Percentiles rank a stretch among this genome's conserved stretches.
phyloP scores from a whole-genome alignment of 495 filamentous ascomycete genomes.

The Viridothelium virens region DNA sequence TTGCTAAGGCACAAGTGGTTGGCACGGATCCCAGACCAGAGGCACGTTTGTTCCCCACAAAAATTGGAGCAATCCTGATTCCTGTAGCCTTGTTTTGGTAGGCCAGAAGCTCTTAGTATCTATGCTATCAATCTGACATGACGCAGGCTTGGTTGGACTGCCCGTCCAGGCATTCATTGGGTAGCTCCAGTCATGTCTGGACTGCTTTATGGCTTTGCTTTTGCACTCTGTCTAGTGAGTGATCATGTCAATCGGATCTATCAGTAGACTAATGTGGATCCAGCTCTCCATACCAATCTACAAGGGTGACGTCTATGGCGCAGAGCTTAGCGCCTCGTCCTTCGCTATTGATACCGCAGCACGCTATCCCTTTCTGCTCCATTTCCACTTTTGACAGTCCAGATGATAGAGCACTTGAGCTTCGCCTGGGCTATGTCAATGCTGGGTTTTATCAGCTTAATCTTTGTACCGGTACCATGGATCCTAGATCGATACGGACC shows the following conservation, averaged over 20 bases:
- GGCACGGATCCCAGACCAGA: conserved; percentile 12
- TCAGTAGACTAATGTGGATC: conserved; percentile 20
- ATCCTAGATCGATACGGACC: conserved; percentile 23
- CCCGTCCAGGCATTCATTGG: conserved; percentile 41
- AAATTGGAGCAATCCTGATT: background rate
- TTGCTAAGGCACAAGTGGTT: background rate
- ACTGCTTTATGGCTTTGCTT: conserved; percentile 33
- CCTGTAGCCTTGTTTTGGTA: conserved; percentile 3
- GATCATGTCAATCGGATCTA: conserved; percentile 53
- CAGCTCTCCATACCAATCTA: conserved; percentile 9
- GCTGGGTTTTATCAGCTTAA: conserved; percentile 38
- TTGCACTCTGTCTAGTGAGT: conserved; percentile 16
- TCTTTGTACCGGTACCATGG: conserved; percentile 40
- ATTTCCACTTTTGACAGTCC: conserved; percentile 53
- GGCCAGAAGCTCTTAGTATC: background rate
- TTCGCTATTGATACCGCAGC: conserved; percentile 56
- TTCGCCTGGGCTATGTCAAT: conserved; percentile 39
- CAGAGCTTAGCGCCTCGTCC: conserved; percentile 42
- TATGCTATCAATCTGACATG: background rate
- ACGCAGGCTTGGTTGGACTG: conserved; percentile 38
- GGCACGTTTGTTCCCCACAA: conserved; percentile 18
- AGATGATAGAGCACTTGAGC: conserved; percentile 35
- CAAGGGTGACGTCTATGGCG: conserved; percentile 1
- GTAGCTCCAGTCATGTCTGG: conserved; percentile 44
- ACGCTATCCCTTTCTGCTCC: conserved; percentile 52